Base-by-base conservation (phyloP, 1,284 basidiomycete genomes). In the Pseudozyma thailandica region DNA sequence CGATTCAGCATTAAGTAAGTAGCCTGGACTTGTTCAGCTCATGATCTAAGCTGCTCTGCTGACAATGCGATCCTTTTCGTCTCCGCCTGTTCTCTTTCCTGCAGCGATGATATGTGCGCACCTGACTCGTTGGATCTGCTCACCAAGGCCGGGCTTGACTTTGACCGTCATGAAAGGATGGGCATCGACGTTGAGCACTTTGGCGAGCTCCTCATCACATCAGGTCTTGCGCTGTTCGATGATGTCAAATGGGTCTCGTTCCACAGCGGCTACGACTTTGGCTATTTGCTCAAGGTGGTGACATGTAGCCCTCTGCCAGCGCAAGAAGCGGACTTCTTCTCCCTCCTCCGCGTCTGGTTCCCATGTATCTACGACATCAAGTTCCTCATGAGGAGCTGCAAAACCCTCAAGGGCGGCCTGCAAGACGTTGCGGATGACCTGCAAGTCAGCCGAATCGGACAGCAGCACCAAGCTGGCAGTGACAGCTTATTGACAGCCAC, bases 221-320 rank as follows among this genome's bases (percentile, higher is more conserved):
- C 92, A 8, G 95, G 95, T 0, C 85, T 99, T 69, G 96, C 97
- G 13, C 84, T 98, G 65, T 87, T 91, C 46, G 90, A 91, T 50
- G 92, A 96, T 56, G 91, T 92, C 47, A 94, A 89, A 84, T 99
- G 96, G 96, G 91, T 98, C 81, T 94, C 93, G 20, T 99, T 98
- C 84, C 96, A 98, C 83, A 97, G 94, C 82, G 96, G 95, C 28
- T 98, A 98, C 84, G 95, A 99, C 84, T 98, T 99, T 85, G 95
- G 96, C 20, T 99, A 98, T 83, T 91, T 98, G 75, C 90, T 99
- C 84, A 96, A 96, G 84, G 88, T 98, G 49, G 88, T 99, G 47
- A 97, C 94, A 1, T 91, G 89, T 72, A 87, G 90, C 78, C 91
- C 93, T 41, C 85, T 98, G 65, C 96, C 96, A 3, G 88, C 90